A percentile compares a stretch with the other conserved stretches of the same genome.
Evolutionary conservation across 2,329 filamentous ascomycete genomes (phyloP).

Genomic region (Aureobasidium sp.): DNA sequence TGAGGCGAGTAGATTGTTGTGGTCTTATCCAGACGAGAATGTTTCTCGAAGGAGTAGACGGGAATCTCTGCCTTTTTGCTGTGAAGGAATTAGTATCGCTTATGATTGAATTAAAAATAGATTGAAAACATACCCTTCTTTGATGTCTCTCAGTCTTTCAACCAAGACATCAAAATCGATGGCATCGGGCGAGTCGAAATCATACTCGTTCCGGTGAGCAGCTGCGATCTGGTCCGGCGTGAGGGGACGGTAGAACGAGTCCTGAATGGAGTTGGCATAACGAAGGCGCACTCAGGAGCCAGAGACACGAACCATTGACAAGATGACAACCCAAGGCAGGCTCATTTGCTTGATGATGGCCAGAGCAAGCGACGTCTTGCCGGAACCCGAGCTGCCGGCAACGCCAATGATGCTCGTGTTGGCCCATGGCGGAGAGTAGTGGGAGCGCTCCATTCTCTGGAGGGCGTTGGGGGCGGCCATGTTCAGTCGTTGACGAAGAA

Average conservation of each 20-base stretch:
- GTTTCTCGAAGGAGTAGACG: constrained; percentile 90
- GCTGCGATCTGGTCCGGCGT: constrained; percentile 68
- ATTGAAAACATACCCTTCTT: constrained; percentile 85
- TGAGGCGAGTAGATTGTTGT: constrained; percentile 93
- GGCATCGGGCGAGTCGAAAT: constrained; percentile 90
- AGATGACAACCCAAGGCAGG: constrained; percentile 93
- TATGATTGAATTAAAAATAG: no score
- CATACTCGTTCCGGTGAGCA: constrained; percentile 86
- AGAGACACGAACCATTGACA: constrained; percentile 70
- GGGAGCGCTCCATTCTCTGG: constrained; percentile 39
- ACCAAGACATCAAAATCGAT: constrained; percentile 91
- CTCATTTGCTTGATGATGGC: constrained; percentile 86
- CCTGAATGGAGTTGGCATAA: constrained; percentile 45
- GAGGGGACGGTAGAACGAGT: constrained; percentile 94
- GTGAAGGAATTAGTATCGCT: constrained; percentile 14
- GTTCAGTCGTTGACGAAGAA: constrained; percentile 12
- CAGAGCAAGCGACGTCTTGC: constrained; percentile 89
- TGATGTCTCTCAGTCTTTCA: constrained; percentile 72
- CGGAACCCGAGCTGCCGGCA: constrained; percentile 88
- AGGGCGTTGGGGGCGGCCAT: constrained; percentile 10
- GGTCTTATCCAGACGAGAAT: constrained; percentile 70
- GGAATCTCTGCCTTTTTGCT: constrained; percentile 87
- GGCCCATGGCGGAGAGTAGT: constrained; percentile 92
- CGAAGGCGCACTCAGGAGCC: neutral
- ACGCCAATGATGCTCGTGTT: constrained; percentile 95